Conservation (phyloP, 2,329 filamentous ascomycete species). For the Thelonectria discophora region DNA sequence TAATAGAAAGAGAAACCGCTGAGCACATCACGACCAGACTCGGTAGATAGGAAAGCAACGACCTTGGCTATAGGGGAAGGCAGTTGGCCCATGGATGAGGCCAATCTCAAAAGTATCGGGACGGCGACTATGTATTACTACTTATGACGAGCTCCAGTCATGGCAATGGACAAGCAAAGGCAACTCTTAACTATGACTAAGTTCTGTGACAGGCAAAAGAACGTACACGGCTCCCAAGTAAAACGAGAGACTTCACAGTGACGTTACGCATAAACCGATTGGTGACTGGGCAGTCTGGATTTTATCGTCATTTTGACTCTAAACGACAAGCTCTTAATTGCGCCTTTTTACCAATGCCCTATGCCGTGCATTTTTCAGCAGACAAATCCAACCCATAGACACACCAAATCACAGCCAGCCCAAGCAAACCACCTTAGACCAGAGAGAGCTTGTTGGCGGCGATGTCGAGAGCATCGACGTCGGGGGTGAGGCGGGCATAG, state of each 20-base stretch:
- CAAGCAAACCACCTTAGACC: slow-evolving; percentile 71
- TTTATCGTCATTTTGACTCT: slow-evolving; percentile 48
- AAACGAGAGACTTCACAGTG: background rate
- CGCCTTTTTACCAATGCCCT: slow-evolving; percentile 51
- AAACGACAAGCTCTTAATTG: slow-evolving; percentile 48
- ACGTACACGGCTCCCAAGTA: background rate
- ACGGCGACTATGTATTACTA: slow-evolving; percentile 16
- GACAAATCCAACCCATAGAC: slow-evolving; percentile 47
- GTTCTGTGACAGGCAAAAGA: background rate
- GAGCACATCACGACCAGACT: background rate
- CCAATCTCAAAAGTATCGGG: background rate
- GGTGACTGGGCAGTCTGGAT: slow-evolving; percentile 44
- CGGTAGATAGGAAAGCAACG: background rate
- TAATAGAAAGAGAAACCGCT: slow-evolving; percentile 1
- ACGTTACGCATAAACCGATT: slow-evolving; percentile 19
- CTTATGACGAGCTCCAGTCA: background rate
- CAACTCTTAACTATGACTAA: background rate
- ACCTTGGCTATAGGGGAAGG: background rate
- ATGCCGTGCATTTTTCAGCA: slow-evolving; percentile 48
- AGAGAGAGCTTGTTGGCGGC: slow-evolving; percentile 98
- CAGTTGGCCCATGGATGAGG: background rate
- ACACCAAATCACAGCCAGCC: slow-evolving; percentile 51
- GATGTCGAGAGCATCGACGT: slow-evolving; percentile 99
- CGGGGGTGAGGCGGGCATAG: slow-evolving; percentile 91
- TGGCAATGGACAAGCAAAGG: background rate